Evolutionary conservation across 352 stramenopile genomes (phyloP), one percentile per base, ranked within the genome.

Genomic region (Globisporangium cylindrosporum): DNA sequence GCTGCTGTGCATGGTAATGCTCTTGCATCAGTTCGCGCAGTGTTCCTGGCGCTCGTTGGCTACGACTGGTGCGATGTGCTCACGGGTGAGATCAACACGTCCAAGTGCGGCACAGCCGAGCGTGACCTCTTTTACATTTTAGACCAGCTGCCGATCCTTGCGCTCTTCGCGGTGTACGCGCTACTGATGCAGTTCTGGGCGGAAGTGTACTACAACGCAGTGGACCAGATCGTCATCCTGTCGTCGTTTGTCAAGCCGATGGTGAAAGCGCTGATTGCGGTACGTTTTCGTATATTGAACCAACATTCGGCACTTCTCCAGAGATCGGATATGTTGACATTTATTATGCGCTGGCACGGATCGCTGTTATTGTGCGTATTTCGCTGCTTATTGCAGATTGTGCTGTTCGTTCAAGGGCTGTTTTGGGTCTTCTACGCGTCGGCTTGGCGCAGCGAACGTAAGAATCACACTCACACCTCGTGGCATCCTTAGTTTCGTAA

Each of bases 191-290:
- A 95, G 63, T 96, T 96, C 56, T 96, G 89, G 89, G 89, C 89
- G 6, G 87, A 96, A 69, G 86, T 96, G 15, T 96, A 96, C 64
- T 96, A 93, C 78, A 94, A 96, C 53, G 89, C 89, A 34, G 86
- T 93, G 56, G 88, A 95, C 65, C 78, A 88, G 43, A 69, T 95
- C 53, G 53, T 75, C 18, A 79, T 87, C 5, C 75, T 95, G 48
- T 81, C 75, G 25, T 74, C 80, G 12, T 67, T 89, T 14, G 75
- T 95, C 24, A 94, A 95, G 56, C 89, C 89, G 55, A 75, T 82
- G 32, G 82, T 94, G 43, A 80, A 81, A 51, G 76, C 77, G 59
- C 71, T 79, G 46, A 92, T 94, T 71, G 69, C 65, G 67, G 87
- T 93, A 68, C 24, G 76, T 72, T 4, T 4, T 27, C 15, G 5